Evolutionary conservation across 805 yeast genomes (phyloP).

Genomic region (Hanseniaspora meyeri): DNA sequence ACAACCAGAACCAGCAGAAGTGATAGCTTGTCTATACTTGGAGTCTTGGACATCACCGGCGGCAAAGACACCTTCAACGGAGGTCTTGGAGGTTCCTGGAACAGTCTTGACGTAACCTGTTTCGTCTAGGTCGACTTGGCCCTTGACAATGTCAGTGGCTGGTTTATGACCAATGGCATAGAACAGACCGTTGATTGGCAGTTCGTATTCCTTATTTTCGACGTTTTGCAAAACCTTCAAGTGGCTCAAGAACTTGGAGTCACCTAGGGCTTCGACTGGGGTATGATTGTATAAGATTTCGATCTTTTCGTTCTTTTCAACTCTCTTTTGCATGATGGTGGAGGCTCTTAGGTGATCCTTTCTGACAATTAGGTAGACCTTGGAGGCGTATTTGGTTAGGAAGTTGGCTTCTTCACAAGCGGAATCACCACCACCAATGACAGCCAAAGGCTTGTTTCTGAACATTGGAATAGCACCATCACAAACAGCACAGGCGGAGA

Average conservation of each 20-base stretch:
- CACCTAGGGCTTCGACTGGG: conserved; percentile 81
- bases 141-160: conserved; percentile 71
- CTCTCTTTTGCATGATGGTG: conserved; percentile 93
- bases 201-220: conserved; percentile 54
- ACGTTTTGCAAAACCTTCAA: conserved; percentile 58
- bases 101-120: conserved; percentile 78
- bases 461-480: conserved; percentile 99
- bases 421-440: conserved; percentile 98
- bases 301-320: conserved; percentile 66
- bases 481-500: conserved; percentile 98
- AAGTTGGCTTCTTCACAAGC: conserved; percentile 98
- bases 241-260: conserved; percentile 66
- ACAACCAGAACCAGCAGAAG: conserved; percentile 99
- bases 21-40: conserved; percentile 94
- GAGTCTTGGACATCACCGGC: conserved; percentile 99
- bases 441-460: conserved; percentile 95
- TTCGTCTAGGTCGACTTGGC: conserved; percentile 73
- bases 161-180: conserved; percentile 97
- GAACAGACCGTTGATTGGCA: conserved; percentile 81
- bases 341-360: conserved; percentile 92
- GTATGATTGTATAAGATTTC: conserved; percentile 83
- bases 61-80: conserved; percentile 85
- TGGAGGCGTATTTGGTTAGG: conserved; percentile 93
- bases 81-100: conserved; percentile 81
- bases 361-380: conserved; percentile 86